These are phyloP conservation scores for Penicillium ucsense DNA, from an alignment of 495 filamentous ascomycete species.

Conservation along the genomic window DNA sequence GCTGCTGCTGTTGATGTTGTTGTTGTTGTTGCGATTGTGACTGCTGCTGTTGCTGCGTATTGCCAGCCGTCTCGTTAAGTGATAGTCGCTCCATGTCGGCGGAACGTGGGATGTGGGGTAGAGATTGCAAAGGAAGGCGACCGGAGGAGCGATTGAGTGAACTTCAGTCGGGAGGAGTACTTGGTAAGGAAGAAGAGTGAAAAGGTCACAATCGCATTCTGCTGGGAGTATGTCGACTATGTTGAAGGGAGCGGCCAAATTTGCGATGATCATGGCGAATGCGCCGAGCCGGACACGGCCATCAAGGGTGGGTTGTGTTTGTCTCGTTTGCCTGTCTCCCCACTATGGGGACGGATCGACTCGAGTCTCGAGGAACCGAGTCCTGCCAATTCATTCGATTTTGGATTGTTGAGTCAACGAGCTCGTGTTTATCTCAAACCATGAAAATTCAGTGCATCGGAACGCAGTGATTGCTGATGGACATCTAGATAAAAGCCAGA, in stretches of 20 bases:
- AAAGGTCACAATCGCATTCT: slow-evolving; percentile 3
- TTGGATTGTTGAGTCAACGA: too few species aligned
- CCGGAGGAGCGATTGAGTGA: background rate
- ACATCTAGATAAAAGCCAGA: too few species aligned
- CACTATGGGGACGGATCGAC: background rate
- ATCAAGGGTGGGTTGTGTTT: slow-evolving; percentile 17
- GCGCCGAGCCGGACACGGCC: slow-evolving; percentile 1
- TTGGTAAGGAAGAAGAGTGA: background rate
- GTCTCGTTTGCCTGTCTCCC: slow-evolving; percentile 8
- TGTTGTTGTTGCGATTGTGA: slow-evolving; percentile 13
- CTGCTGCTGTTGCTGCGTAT: slow-evolving; percentile 19
- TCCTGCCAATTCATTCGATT: too few species aligned
- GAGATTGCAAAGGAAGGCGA: slow-evolving; percentile 1
- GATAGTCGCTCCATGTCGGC: slow-evolving; percentile 33
- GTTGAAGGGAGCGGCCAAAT: background rate
- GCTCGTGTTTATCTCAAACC: too few species aligned
- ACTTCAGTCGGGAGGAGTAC: background rate
- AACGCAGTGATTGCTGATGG: too few species aligned
- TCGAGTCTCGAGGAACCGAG: too few species aligned
- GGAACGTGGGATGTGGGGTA: slow-evolving; percentile 5
- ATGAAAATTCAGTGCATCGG: too few species aligned
- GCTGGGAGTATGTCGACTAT: slow-evolving; percentile 2
- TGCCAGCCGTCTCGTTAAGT: slow-evolving; percentile 27
- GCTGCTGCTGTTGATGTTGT: slow-evolving; percentile 15
- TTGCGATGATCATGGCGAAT: slow-evolving; percentile 1